Percentiles rank a stretch among this genome's conserved stretches.
These are phyloP conservation scores for Corrigiola litoralis DNA, from an alignment of 179 eudicot genomes.

Conservation along the genomic window DNA sequence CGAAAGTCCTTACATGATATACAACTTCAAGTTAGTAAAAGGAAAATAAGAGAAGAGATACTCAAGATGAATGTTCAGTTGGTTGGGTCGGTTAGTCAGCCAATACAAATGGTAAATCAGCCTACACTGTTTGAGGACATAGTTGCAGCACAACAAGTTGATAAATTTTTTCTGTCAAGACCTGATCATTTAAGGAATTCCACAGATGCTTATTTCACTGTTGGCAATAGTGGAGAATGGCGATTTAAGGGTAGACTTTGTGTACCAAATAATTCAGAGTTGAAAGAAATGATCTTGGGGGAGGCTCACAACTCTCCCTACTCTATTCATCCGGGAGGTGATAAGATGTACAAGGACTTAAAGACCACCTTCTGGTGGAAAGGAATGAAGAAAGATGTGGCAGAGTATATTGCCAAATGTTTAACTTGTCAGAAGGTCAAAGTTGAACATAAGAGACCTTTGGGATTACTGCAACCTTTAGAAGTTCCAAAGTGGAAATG, in stretches of 20 bases:
- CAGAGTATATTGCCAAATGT: not conserved
- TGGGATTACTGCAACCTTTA: not conserved
- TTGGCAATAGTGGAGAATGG: not conserved
- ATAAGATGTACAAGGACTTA: not conserved
- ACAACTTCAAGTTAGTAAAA: too few species aligned
- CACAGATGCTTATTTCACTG: too few species aligned
- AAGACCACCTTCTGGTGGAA: not conserved
- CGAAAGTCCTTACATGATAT: too few species aligned
- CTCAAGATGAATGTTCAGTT: too few species aligned
- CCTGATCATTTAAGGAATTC: too few species aligned
- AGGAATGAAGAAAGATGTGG: not conserved
- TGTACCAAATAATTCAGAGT: not conserved
- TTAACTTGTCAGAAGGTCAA: conserved; percentile 4
- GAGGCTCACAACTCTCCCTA: not conserved
- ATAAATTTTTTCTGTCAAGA: too few species aligned
- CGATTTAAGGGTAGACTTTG: not conserved
- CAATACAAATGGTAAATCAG: too few species aligned
- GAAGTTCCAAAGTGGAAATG: not conserved
- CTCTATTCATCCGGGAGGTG: not conserved
- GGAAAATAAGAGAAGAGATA: too few species aligned
- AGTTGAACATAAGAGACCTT: not conserved
- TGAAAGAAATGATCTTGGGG: not conserved
- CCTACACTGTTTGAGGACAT: too few species aligned
- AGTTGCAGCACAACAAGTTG: too few species aligned
- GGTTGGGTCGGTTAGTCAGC: too few species aligned